A percentile compares a stretch with the other conserved stretches of the same genome.
These are phyloP conservation scores for Anthostomella pinea DNA, from an alignment of 2,329 filamentous ascomycete species.

Conservation along the genomic window DNA sequence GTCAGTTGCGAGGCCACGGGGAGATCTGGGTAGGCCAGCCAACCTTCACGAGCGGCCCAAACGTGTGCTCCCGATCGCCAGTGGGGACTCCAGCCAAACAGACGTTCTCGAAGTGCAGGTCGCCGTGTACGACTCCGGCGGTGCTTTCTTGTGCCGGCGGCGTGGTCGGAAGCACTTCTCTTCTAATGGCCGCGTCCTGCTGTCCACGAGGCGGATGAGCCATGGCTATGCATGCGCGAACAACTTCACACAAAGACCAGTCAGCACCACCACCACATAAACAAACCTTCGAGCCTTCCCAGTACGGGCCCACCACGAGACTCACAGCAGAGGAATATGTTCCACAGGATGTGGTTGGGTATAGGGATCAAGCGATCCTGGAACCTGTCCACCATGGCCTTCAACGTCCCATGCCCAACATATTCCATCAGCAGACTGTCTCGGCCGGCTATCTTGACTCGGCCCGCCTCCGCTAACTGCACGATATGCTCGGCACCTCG, in stretches of 20 bases:
- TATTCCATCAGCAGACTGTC: background rate
- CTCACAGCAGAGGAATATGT: conserved; percentile 2
- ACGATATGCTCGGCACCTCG: conserved; percentile 2
- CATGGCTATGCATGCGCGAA: conserved; percentile 1
- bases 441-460: background rate
- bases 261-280: background rate
- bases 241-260: background rate
- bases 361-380: background rate
- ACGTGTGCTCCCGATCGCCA: background rate
- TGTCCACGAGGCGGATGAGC: background rate
- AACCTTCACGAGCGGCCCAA: background rate
- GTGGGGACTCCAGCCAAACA: background rate
- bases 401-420: conserved; percentile 1
- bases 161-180: background rate
- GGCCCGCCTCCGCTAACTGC: background rate
- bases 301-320: background rate
- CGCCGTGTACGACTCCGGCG: background rate
- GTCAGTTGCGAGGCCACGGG: too few relatives aligned
- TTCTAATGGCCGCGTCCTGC: background rate
- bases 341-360: background rate
- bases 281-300: background rate
- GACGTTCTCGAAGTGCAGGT: conserved; percentile 1
- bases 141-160: background rate
- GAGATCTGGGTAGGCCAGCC: too few relatives aligned
- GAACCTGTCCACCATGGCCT: background rate